Conservation (phyloP, 192 early-diverging fungal species). For the Rhizophagus prolifer region DNA sequence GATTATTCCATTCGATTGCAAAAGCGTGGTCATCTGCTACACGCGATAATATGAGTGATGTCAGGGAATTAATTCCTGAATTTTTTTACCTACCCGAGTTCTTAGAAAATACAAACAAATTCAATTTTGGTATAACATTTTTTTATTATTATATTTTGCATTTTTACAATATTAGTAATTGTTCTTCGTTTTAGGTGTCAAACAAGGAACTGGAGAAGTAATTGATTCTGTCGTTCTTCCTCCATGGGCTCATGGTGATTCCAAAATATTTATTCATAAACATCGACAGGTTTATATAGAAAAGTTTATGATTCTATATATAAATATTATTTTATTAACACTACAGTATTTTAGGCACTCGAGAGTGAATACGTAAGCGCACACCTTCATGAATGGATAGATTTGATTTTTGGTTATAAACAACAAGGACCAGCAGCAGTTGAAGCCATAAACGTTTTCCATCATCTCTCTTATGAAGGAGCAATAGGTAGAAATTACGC, state of each 20-base stretch:
- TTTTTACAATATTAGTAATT: constrained; percentile 17
- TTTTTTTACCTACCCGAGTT: constrained; percentile 97
- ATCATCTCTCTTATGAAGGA: constrained; percentile 95
- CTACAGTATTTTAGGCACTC: constrained; percentile 46
- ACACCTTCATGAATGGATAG: constrained; percentile 92
- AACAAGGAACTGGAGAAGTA: constrained; percentile 60
- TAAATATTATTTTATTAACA: constrained; percentile 20
- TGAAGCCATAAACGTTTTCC: constrained; percentile 90
- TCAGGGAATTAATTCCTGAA: constrained; percentile 94
- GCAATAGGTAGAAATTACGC: constrained; percentile 59
- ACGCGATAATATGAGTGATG: constrained; percentile 74
- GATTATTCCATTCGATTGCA: constrained; percentile 74
- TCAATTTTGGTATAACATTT: constrained; percentile 54
- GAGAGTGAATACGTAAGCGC: constrained; percentile 87
- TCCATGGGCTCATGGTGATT: constrained; percentile 77
- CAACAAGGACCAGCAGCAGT: constrained; percentile 86
- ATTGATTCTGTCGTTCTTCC: constrained; percentile 79
- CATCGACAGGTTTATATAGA: constrained; percentile 63
- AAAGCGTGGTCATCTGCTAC: constrained; percentile 77
- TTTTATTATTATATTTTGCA: constrained; percentile 37
- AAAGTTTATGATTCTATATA: not conserved
- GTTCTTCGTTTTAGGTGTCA: constrained; percentile 28
- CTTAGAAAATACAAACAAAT: constrained; percentile 69
- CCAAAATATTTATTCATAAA: constrained; percentile 72
- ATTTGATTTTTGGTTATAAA: constrained; percentile 95